Percentiles rank a stretch among this genome's conserved stretches.
Evolutionary conservation across 2,329 filamentous ascomycete species (phyloP).

Genomic region (Elsinoe batatas): DNA sequence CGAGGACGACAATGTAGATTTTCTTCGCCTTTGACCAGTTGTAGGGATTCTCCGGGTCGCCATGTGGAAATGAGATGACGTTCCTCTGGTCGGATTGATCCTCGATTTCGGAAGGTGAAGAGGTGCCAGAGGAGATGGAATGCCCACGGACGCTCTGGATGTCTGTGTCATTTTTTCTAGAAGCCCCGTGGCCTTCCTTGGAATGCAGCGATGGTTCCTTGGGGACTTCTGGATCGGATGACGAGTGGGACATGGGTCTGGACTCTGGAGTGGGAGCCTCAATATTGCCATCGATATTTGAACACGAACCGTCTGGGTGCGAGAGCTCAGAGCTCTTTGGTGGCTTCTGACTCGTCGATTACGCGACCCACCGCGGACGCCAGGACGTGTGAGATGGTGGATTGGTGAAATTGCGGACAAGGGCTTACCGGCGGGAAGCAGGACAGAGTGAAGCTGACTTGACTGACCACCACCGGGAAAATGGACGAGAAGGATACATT

Average conservation of each 20-base stretch:
- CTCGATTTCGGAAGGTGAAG: constrained; percentile 4
- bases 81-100: constrained; percentile 16
- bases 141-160: constrained; percentile 5
- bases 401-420: constrained; percentile 3
- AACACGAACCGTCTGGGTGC: constrained; percentile 7
- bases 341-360: constrained; percentile 6
- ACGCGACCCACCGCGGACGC: constrained; percentile 1
- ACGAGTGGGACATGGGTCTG: constrained; percentile 11
- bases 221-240: constrained; percentile 10
- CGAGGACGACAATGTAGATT: constrained; percentile 42
- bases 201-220: constrained; percentile 9
- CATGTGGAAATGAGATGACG: constrained; percentile 31
- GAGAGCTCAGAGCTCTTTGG: constrained; percentile 1
- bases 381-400: neutral
- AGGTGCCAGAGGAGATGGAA: constrained; percentile 8
- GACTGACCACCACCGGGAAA: neutral
- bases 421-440: neutral
- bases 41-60: constrained; percentile 21
- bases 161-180: constrained; percentile 12
- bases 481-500: neutral
- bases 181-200: constrained; percentile 5
- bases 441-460: constrained; percentile 1
- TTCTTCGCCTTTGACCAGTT: constrained; percentile 32
- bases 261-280: neutral
- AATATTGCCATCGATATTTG: constrained; percentile 9